Percentiles rank a stretch among this genome's conserved stretches.
These are phyloP conservation scores for Thinopyrum elongatum DNA, from an alignment of 176 grass and related monocot genomes.

Conservation along the genomic window DNA sequence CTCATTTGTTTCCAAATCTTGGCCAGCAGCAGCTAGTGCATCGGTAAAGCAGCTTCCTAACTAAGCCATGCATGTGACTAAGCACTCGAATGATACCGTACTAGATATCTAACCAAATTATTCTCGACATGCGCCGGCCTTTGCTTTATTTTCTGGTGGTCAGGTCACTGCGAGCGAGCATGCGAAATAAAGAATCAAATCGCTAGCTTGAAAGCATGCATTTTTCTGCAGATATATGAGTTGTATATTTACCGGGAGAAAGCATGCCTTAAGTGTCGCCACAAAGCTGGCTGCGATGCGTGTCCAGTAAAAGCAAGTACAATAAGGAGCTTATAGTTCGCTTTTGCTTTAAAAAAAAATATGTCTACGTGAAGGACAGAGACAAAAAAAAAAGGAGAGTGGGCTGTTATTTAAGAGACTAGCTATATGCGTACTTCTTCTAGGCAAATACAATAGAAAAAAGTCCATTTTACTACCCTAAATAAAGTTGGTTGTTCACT, in stretches of 20 bases:
- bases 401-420: too few relatives aligned
- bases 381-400: too few relatives aligned
- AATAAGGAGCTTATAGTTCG: too few relatives aligned
- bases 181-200: constrained; percentile 2
- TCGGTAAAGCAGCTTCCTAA: constrained; percentile 2
- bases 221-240: background rate
- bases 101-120: background rate
- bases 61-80: constrained; percentile 13
- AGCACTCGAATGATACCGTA: background rate
- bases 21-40: constrained; percentile 34
- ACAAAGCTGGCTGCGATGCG: background rate
- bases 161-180: background rate
- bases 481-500: too few relatives aligned
- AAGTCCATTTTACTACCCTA: too few relatives aligned
- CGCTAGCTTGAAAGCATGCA: background rate
- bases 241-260: too few relatives aligned
- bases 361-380: too few relatives aligned
- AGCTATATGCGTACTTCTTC: too few relatives aligned
- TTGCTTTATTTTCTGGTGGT: background rate
- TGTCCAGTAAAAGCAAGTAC: too few relatives aligned
- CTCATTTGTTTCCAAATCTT: constrained; percentile 29
- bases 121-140: background rate
- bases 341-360: too few relatives aligned
- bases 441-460: too few relatives aligned
- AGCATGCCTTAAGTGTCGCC: background rate